Conservation (phyloP, 495 filamentous ascomycete genomes). For the Apiosordaria backusii region DNA sequence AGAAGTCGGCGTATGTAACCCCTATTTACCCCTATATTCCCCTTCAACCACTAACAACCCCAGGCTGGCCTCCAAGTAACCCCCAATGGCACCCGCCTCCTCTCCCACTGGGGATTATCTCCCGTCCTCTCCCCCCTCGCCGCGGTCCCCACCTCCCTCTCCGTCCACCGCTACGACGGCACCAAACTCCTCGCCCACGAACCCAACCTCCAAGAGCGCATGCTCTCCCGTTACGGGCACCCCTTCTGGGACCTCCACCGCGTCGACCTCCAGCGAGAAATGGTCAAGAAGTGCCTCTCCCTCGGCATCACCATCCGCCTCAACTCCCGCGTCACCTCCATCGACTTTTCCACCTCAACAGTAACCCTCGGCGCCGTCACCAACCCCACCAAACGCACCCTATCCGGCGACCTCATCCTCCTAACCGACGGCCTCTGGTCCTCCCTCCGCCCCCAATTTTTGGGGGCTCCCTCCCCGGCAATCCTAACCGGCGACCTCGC, state of each 20-base stretch:
- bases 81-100: constrained; percentile 51
- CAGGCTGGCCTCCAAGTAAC: constrained; percentile 53
- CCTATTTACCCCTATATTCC: not conserved
- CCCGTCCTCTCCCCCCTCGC: constrained; percentile 44
- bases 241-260: constrained; percentile 56
- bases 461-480: constrained; percentile 42
- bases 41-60: constrained; percentile 16
- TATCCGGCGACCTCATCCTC: constrained; percentile 51
- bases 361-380: constrained; percentile 38
- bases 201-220: constrained; percentile 41
- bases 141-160: constrained; percentile 50
- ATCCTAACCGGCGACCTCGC: constrained; percentile 58
- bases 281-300: constrained; percentile 39
- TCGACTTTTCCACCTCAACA: constrained; percentile 39
- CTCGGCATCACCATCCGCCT: constrained; percentile 43
- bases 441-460: constrained; percentile 41
- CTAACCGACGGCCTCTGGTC: constrained; percentile 57
- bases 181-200: constrained; percentile 53
- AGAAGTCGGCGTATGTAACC: constrained; percentile 45
- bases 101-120: constrained; percentile 50
- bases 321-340: constrained; percentile 32
- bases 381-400: constrained; percentile 25
- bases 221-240: constrained; percentile 42
- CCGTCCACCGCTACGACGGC: constrained; percentile 58
- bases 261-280: constrained; percentile 49